phyloP scores from a whole-genome alignment of 1,139 yeast genomes.

The Geotrichum carabidarum region DNA sequence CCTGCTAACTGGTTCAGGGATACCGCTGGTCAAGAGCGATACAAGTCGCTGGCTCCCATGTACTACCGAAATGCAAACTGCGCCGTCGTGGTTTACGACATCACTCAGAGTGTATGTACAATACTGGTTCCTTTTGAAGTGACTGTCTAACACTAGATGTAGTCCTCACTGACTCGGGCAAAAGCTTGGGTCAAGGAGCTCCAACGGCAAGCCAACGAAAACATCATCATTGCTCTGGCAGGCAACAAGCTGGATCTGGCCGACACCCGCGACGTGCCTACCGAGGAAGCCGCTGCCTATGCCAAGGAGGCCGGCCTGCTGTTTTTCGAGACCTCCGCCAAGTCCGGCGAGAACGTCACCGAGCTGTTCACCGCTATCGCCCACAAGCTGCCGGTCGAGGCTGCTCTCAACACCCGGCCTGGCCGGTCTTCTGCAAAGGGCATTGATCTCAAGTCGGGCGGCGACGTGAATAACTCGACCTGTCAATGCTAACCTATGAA shows the following conservation, averaged over 20 bases:
- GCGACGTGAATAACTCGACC: background rate
- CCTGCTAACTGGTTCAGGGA: conserved; percentile 49
- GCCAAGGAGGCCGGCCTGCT: conserved; percentile 72
- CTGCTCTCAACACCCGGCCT: conserved; percentile 31
- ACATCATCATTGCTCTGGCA: conserved; percentile 78
- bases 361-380: conserved; percentile 83
- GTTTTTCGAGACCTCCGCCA: conserved; percentile 91
- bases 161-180: conserved; percentile 70
- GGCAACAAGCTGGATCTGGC: conserved; percentile 75
- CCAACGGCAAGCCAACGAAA: conserved; percentile 80
- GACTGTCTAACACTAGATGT: background rate
- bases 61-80: conserved; percentile 85
- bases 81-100: conserved; percentile 77
- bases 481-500: conserved; percentile 12
- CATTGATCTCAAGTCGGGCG: conserved; percentile 11
- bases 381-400: conserved; percentile 37
- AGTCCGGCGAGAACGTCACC: conserved; percentile 76
- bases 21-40: conserved; percentile 91
- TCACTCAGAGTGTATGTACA: conserved; percentile 47
- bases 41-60: conserved; percentile 85
- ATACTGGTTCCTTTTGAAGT: too few species aligned
- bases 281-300: conserved; percentile 51
- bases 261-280: conserved; percentile 49
- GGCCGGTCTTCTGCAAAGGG: conserved; percentile 35
- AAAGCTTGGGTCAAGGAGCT: conserved; percentile 95